Conservation (phyloP, 2,329 filamentous ascomycete species). For the Arthrobotrys iridis region DNA sequence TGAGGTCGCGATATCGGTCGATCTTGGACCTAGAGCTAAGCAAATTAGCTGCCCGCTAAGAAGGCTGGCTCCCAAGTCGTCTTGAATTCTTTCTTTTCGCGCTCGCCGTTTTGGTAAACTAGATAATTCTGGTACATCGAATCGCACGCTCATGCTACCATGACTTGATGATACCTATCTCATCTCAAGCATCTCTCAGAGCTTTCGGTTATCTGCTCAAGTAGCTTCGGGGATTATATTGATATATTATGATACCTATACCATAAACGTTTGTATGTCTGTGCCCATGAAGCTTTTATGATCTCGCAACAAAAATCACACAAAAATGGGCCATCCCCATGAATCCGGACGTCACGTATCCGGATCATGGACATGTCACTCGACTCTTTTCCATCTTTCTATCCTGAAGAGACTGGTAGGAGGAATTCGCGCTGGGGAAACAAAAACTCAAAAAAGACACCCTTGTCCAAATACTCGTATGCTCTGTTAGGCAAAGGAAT, state of each 20-base stretch:
- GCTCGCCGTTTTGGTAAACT: background rate
- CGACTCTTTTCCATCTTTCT: background rate
- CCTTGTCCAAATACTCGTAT: too few relatives aligned
- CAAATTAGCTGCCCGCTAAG: background rate
- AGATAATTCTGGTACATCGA: background rate
- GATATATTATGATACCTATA: background rate
- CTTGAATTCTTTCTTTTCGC: background rate
- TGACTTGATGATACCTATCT: conserved; percentile 26
- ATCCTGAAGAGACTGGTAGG: background rate
- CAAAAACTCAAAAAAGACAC: too few relatives aligned
- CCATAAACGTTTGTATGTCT: too few relatives aligned
- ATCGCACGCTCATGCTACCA: conserved; percentile 28
- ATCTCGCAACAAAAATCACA: too few relatives aligned
- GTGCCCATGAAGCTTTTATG: too few relatives aligned
- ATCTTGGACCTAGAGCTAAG: background rate
- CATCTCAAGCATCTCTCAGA: background rate
- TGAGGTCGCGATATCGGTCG: conserved; percentile 3
- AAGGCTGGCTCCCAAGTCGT: background rate
- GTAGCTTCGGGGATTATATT: too few relatives aligned
- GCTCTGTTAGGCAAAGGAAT: background rate
- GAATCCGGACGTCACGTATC: conserved; percentile 8
- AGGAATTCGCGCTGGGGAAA: background rate
- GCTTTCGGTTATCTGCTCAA: too few relatives aligned
- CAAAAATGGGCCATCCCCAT: background rate
- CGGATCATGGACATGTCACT: conserved; percentile 31